Percentiles rank a stretch among this genome's conserved stretches.
These are phyloP conservation scores for Hsuehochloa calcarea DNA, from an alignment of 176 grass and related monocot species.

Conservation along the genomic window DNA sequence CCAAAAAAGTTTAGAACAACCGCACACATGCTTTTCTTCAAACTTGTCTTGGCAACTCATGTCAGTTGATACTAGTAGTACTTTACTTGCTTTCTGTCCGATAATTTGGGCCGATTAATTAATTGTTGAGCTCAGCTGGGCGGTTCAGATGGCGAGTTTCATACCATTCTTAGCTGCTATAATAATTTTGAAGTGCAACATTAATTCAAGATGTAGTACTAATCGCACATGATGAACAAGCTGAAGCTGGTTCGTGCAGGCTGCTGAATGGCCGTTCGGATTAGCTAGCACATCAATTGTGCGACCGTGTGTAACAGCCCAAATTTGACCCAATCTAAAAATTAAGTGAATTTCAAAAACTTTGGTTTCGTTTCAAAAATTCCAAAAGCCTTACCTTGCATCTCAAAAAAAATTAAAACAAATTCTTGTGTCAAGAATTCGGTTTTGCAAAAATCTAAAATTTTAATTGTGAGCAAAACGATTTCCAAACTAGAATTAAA, in stretches of 20 bases:
- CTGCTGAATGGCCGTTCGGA: not conserved
- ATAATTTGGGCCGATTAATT: not conserved
- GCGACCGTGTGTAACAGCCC: not conserved
- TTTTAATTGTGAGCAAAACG: too few relatives aligned
- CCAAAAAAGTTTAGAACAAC: not conserved
- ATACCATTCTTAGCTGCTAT: not conserved
- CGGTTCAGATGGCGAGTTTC: not conserved
- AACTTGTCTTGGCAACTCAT: not conserved
- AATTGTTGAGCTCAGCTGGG: not conserved
- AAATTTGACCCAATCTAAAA: too few relatives aligned
- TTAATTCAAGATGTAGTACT: not conserved
- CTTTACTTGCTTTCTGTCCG: not conserved
- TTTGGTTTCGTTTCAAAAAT: too few relatives aligned
- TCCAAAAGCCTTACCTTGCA: too few relatives aligned
- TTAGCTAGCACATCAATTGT: not conserved
- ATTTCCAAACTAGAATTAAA: too few relatives aligned
- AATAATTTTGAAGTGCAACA: not conserved
- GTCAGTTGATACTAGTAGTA: not conserved
- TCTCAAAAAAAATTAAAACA: too few relatives aligned
- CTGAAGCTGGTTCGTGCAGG: not conserved
- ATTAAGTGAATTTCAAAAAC: too few relatives aligned
- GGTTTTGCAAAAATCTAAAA: too few relatives aligned
- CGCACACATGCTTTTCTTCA: not conserved
- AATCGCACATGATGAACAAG: not conserved
- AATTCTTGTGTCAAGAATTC: too few relatives aligned